Evolutionary conservation across 257 asterid genomes (phyloP).

Genomic region (Thymus quinquecostatus): DNA sequence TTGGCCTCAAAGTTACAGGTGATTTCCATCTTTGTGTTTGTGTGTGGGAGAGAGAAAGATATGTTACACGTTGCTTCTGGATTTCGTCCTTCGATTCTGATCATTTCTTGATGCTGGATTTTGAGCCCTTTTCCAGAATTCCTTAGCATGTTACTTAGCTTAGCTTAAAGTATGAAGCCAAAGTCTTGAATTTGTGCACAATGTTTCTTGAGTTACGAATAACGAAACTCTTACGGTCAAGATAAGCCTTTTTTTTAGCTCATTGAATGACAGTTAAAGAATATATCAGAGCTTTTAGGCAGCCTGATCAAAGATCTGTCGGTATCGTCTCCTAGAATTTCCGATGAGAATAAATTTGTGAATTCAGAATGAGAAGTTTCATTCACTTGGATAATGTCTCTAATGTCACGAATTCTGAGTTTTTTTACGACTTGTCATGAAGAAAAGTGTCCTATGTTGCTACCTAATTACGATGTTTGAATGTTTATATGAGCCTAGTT

Average conservation of each 20-base stretch:
- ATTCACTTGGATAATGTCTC: neutral
- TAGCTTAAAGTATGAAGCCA: neutral
- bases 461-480: neutral
- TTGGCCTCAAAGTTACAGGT: constrained; percentile 99
- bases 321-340: neutral
- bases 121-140: neutral
- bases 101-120: neutral
- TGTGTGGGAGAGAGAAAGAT: neutral
- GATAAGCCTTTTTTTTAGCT: neutral
- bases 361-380: neutral
- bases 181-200: neutral
- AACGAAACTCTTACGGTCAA: neutral
- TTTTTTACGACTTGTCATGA: no score
- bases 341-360: neutral
- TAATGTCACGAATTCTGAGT: neutral
- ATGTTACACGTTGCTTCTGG: neutral
- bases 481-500: neutral
- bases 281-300: neutral
- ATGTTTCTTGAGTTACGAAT: neutral
- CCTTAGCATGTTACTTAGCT: neutral
- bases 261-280: neutral
- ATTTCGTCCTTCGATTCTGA: neutral
- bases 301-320: no score
- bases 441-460: no score
- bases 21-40: neutral